phyloP scores from a whole-genome alignment of 2,329 filamentous ascomycete species.

The Monosporascus ibericus region DNA sequence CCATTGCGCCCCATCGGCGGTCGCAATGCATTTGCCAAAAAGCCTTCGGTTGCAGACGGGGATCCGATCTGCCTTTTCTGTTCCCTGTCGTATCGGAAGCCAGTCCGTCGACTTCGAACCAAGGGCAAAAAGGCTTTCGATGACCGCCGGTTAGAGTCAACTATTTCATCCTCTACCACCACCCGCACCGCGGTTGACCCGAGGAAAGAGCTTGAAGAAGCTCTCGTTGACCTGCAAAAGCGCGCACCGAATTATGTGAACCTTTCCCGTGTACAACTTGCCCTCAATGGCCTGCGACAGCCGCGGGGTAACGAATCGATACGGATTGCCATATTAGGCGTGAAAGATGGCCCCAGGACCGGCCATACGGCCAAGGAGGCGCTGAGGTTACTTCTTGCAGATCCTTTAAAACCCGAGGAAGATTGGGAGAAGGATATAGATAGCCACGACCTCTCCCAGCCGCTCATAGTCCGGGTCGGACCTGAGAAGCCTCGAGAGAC shows the following conservation, averaged over 20 bases:
- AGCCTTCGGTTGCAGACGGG: slow-evolving; percentile 3
- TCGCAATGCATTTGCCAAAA: slow-evolving; percentile 7
- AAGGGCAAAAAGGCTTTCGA: slow-evolving; percentile 15
- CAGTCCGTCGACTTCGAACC: slow-evolving; percentile 8
- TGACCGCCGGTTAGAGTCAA: slow-evolving; percentile 18
- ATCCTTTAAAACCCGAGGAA: slow-evolving; percentile 58
- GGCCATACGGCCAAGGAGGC: slow-evolving; percentile 54
- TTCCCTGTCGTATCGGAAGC: slow-evolving; percentile 15
- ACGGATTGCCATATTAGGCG: slow-evolving; percentile 51
- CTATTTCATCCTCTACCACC: slow-evolving; percentile 7
- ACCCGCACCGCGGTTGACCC: slow-evolving; percentile 21
- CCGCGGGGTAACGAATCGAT: slow-evolving; percentile 50
- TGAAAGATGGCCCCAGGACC: slow-evolving; percentile 33
- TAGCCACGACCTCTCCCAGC: slow-evolving; percentile 42
- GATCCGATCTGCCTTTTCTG: slow-evolving; percentile 25
- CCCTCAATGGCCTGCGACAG: slow-evolving; percentile 58
- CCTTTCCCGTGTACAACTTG: slow-evolving; percentile 65
- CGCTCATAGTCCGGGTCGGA: slow-evolving; percentile 57
- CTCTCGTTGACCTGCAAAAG: slow-evolving; percentile 55
- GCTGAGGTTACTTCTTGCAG: slow-evolving; percentile 62
- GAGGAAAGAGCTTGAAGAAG: slow-evolving; percentile 50
- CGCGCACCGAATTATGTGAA: slow-evolving; percentile 58
- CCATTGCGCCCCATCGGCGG: slow-evolving; percentile 21
- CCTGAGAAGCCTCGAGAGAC: slow-evolving; percentile 26
- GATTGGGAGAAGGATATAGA: slow-evolving; percentile 62